Evolutionary conservation across 2,329 filamentous ascomycete species (phyloP).

Genomic region (Neodidymelliopsis sp.): DNA sequence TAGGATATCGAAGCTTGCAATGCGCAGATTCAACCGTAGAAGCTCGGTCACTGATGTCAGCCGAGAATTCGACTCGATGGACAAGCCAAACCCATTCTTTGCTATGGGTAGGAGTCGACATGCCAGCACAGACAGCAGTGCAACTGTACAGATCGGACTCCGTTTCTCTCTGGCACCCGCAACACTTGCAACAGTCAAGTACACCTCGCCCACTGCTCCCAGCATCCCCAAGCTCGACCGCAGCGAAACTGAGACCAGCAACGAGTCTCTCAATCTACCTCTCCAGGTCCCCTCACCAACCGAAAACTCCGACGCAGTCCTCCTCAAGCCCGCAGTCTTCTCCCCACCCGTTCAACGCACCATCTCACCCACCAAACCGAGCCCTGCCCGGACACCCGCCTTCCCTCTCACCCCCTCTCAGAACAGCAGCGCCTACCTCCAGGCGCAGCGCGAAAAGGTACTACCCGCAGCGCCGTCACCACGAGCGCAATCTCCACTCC

Average conservation of each 20-base stretch:
- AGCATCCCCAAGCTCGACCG: slow-evolving; percentile 30
- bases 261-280: slow-evolving; percentile 39
- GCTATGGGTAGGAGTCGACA: slow-evolving; percentile 25
- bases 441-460: slow-evolving; percentile 45
- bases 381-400: slow-evolving; percentile 33
- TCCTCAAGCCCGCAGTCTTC: slow-evolving; percentile 30
- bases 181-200: slow-evolving; percentile 45
- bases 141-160: slow-evolving; percentile 75
- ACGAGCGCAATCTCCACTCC: slow-evolving; percentile 5
- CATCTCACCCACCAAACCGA: slow-evolving; percentile 29
- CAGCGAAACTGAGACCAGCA: slow-evolving; percentile 36
- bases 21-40: slow-evolving; percentile 42
- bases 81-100: slow-evolving; percentile 50
- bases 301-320: slow-evolving; percentile 20
- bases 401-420: slow-evolving; percentile 37
- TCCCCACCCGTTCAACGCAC: slow-evolving; percentile 27
- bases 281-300: slow-evolving; percentile 38
- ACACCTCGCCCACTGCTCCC: slow-evolving; percentile 20
- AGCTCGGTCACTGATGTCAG: slow-evolving; percentile 49
- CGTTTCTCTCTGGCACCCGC: slow-evolving; percentile 64
- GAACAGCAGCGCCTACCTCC: slow-evolving; percentile 42
- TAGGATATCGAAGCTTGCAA: slow-evolving; percentile 39
- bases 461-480: slow-evolving; percentile 40
- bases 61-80: slow-evolving; percentile 47
- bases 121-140: slow-evolving; percentile 66